Conservation (phyloP, 1,284 basidiomycete species). For the Peniophora sp. region DNA sequence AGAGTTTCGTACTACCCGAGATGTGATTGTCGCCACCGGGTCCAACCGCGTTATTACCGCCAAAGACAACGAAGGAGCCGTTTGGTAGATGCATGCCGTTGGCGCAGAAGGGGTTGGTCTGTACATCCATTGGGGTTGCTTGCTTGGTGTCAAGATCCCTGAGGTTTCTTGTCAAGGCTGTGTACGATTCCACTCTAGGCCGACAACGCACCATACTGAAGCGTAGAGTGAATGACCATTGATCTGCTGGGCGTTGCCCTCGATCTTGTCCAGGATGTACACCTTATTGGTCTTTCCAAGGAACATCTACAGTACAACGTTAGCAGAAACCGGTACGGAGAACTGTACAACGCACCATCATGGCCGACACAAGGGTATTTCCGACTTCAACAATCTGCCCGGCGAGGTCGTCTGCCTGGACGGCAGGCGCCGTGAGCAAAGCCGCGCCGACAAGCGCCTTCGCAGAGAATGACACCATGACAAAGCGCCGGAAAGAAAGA, state of each 20-base stretch:
- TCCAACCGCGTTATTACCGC: conserved; percentile 39
- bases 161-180: not conserved
- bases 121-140: conserved; percentile 29
- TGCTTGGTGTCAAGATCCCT: conserved; percentile 5
- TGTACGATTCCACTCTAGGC: too few relatives aligned
- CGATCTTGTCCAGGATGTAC: conserved; percentile 40
- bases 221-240: conserved; percentile 35
- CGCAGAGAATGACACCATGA: too few relatives aligned
- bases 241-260: conserved; percentile 32
- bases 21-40: conserved; percentile 22
- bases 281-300: conserved; percentile 39
- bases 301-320: conserved; percentile 37
- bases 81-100: conserved; percentile 20
- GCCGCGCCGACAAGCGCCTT: too few relatives aligned
- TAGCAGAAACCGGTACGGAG: not conserved
- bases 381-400: conserved; percentile 41
- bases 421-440: conserved; percentile 12
- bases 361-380: conserved; percentile 49
- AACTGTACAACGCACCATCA: conserved; percentile 41
- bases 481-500: too few relatives aligned
- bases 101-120: conserved; percentile 40
- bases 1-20: conserved; percentile 7
- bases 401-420: conserved; percentile 24
- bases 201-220: conserved; percentile 27
- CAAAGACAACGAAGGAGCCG: conserved; percentile 23